Conservation (phyloP, 768 basidiomycete species). For the Xerocomellus intermedius region DNA sequence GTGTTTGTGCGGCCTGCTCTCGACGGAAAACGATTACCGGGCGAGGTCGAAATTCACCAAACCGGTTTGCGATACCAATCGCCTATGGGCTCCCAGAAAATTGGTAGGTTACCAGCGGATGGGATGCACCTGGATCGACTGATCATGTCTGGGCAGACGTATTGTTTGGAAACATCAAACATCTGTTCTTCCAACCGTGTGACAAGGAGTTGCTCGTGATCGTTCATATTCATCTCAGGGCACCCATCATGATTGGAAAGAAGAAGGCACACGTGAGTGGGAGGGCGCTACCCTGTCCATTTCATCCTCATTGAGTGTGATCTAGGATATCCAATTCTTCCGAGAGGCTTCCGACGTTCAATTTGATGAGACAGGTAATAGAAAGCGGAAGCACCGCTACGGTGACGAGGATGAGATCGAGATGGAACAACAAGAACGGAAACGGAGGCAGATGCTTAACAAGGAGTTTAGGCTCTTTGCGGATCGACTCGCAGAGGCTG, state of each 20-base stretch:
- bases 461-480: slow-evolving; percentile 93
- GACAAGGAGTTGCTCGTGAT: slow-evolving; percentile 94
- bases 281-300: background rate
- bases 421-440: slow-evolving; percentile 96
- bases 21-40: slow-evolving; percentile 92
- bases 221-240: slow-evolving; percentile 88
- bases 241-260: slow-evolving; percentile 98
- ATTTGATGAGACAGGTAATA: slow-evolving; percentile 99
- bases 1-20: slow-evolving; percentile 92
- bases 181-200: slow-evolving; percentile 98
- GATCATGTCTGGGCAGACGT: slow-evolving; percentile 56
- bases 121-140: background rate
- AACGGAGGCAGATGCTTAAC: slow-evolving; percentile 84
- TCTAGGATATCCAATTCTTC: slow-evolving; percentile 95
- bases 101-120: slow-evolving; percentile 54
- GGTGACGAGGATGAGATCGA: slow-evolving; percentile 99
- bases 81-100: slow-evolving; percentile 82
- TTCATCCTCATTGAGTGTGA: background rate
- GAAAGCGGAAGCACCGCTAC: slow-evolving; percentile 94
- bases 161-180: slow-evolving; percentile 95
- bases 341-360: slow-evolving; percentile 97
- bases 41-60: slow-evolving; percentile 98
- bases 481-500: slow-evolving; percentile 86
- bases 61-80: slow-evolving; percentile 95
- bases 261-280: slow-evolving; percentile 87